A percentile compares a stretch with the other conserved stretches of the same genome.
phyloP scores from a whole-genome alignment of 176 grass and related monocot genomes.

The Tillandsia fasciculata region DNA sequence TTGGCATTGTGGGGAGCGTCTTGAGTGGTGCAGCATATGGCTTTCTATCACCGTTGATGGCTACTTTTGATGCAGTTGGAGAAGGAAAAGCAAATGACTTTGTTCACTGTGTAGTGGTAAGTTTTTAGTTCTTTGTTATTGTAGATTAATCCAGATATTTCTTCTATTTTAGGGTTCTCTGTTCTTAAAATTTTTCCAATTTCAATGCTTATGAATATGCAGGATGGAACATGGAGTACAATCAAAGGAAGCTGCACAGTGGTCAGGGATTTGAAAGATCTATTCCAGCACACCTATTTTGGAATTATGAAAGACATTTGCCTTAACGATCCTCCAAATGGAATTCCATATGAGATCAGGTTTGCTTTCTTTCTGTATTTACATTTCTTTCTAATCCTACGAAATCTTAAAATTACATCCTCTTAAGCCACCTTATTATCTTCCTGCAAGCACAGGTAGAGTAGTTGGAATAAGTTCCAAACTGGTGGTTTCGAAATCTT shows the following conservation, averaged over 20 bases:
- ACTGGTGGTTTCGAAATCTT: background rate
- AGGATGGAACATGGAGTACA: constrained; percentile 98
- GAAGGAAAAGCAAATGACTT: constrained; percentile 78
- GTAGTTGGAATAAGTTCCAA: background rate
- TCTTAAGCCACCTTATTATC: background rate
- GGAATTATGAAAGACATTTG: constrained; percentile 82
- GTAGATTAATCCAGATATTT: background rate
- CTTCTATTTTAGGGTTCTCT: background rate
- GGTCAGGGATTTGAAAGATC: constrained; percentile 82
- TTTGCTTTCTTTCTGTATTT: constrained; percentile 19
- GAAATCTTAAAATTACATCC: background rate
- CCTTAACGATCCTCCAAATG: constrained; percentile 47
- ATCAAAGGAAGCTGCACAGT: constrained; percentile 74
- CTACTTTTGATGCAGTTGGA: constrained; percentile 82
- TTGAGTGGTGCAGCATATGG: constrained; percentile 63
- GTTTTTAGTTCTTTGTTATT: constrained; percentile 14
- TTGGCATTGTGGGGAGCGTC: constrained; percentile 58
- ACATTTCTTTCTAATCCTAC: constrained; percentile 10
- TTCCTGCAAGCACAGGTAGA: background rate
- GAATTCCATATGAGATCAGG: constrained; percentile 82
- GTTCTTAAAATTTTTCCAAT: constrained; percentile 13
- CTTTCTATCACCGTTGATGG: constrained; percentile 84
- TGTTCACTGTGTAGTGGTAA: constrained; percentile 80
- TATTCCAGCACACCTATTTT: constrained; percentile 90
- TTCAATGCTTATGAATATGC: constrained; percentile 15